Evolutionary conservation across 2,329 filamentous ascomycete species (phyloP).

Genomic region (Diaporthe nobilis): DNA sequence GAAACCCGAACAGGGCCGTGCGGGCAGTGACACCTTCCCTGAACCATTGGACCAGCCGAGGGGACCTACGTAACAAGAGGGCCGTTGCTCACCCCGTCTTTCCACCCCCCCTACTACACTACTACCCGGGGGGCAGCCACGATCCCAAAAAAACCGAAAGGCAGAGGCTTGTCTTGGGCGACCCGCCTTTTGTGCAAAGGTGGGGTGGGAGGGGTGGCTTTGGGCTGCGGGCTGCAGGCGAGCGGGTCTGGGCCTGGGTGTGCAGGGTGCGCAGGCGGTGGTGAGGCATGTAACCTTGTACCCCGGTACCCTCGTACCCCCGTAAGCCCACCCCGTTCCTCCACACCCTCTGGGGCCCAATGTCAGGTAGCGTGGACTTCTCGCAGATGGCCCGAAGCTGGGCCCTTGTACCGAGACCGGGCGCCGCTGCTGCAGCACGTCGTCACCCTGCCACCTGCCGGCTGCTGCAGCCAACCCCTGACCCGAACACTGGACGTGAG

Average conservation of each 20-base stretch:
- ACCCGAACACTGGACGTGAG: constrained; percentile 31
- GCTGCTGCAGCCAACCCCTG: constrained; percentile 34
- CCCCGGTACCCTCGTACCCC: not conserved
- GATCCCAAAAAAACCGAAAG: constrained; percentile 29
- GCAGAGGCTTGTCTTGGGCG: constrained; percentile 30
- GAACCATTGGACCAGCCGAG: constrained; percentile 12
- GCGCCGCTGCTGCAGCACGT: constrained; percentile 18
- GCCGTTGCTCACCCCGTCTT: not conserved
- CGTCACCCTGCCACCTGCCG: constrained; percentile 31
- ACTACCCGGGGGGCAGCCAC: not conserved
- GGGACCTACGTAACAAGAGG: constrained; percentile 14
- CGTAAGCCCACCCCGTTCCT: constrained; percentile 11
- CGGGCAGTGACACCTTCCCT: constrained; percentile 23
- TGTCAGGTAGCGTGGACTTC: constrained; percentile 30
- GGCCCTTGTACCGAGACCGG: constrained; percentile 28
- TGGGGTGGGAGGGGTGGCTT: constrained; percentile 33
- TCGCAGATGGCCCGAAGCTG: constrained; percentile 33
- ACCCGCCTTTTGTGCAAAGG: constrained; percentile 22
- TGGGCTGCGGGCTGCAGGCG: constrained; percentile 28
- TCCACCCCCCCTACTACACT: not conserved
- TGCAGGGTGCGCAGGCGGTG: constrained; percentile 13
- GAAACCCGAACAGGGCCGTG: constrained; percentile 25
- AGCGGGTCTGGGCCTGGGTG: constrained; percentile 30
- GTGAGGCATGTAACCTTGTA: constrained; percentile 22
- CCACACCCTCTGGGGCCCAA: constrained; percentile 14